A percentile compares a stretch with the other conserved stretches of the same genome.
Conservation (phyloP, 2,329 filamentous ascomycete genomes). For the Colletotrichum kahawae region DNA sequence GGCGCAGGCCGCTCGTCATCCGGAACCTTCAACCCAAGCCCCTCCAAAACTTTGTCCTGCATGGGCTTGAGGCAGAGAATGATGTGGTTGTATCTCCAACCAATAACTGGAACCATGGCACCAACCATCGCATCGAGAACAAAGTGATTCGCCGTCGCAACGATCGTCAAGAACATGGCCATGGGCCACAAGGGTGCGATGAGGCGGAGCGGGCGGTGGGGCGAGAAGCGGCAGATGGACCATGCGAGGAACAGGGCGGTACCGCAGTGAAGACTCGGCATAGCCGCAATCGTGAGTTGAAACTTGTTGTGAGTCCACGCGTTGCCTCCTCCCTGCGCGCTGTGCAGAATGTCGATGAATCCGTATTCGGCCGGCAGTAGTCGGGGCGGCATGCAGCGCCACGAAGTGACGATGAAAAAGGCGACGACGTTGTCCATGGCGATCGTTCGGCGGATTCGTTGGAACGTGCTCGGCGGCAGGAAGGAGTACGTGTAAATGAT, state of each 20-base stretch:
- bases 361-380: conserved; percentile 51
- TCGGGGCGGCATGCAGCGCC: conserved; percentile 53
- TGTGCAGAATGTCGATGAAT: conserved; percentile 51
- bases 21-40: not conserved
- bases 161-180: conserved; percentile 45
- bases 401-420: conserved; percentile 50
- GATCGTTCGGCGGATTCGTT: conserved; percentile 48
- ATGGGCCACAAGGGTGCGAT: conserved; percentile 47
- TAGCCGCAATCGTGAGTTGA: conserved; percentile 52
- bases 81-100: conserved; percentile 35
- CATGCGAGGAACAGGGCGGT: conserved; percentile 40
- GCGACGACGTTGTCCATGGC: conserved; percentile 53
- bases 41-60: conserved; percentile 31
- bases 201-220: conserved; percentile 38
- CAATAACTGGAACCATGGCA: conserved; percentile 35
- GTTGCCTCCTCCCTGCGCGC: conserved; percentile 28
- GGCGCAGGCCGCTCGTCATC: not conserved
- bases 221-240: conserved; percentile 41
- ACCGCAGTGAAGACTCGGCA: conserved; percentile 54
- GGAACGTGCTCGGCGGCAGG: conserved; percentile 42
- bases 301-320: conserved; percentile 50
- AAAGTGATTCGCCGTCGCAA: conserved; percentile 46
- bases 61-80: conserved; percentile 30
- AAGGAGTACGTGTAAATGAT: conserved; percentile 53
- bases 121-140: conserved; percentile 40